Percentiles rank a stretch among this genome's conserved stretches.
Conservation (phyloP, 768 basidiomycete genomes). For the Tulasnella sp. region DNA sequence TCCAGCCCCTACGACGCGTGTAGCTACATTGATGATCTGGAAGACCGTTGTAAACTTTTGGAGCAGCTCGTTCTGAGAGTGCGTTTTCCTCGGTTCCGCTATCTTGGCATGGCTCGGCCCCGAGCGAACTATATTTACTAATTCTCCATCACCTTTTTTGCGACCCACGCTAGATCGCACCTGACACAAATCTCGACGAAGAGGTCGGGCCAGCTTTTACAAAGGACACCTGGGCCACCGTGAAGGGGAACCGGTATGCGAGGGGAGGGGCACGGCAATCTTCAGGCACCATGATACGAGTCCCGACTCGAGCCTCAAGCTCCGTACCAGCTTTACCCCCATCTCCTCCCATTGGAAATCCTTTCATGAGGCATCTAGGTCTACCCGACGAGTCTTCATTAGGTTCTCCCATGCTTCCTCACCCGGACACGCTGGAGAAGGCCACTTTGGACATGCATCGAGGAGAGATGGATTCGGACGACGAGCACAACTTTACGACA, state of each 20-base stretch:
- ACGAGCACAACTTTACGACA: not conserved
- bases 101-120: not conserved
- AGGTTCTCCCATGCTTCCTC: not conserved
- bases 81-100: not conserved
- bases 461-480: not conserved
- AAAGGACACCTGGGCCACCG: conserved; percentile 19
- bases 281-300: not conserved
- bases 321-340: not conserved
- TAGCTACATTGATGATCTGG: conserved; percentile 51
- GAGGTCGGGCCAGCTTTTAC: conserved; percentile 24
- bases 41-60: conserved; percentile 49
- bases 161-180: conserved; percentile 34
- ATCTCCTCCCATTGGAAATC: not conserved
- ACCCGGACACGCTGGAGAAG: conserved; percentile 23
- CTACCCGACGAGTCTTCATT: not conserved
- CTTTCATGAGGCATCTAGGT: not conserved
- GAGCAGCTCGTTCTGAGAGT: conserved; percentile 44
- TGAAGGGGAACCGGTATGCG: conserved; percentile 37
- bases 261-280: conserved; percentile 32
- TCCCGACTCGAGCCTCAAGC: not conserved
- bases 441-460: conserved; percentile 27
- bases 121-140: not conserved
- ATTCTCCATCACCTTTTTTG: conserved; percentile 31
- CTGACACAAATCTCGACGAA: conserved; percentile 33
- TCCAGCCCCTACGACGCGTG: conserved; percentile 27